Conservation (phyloP, 202 grass and related monocot species). For the Dendrocalamus latiflorus region DNA sequence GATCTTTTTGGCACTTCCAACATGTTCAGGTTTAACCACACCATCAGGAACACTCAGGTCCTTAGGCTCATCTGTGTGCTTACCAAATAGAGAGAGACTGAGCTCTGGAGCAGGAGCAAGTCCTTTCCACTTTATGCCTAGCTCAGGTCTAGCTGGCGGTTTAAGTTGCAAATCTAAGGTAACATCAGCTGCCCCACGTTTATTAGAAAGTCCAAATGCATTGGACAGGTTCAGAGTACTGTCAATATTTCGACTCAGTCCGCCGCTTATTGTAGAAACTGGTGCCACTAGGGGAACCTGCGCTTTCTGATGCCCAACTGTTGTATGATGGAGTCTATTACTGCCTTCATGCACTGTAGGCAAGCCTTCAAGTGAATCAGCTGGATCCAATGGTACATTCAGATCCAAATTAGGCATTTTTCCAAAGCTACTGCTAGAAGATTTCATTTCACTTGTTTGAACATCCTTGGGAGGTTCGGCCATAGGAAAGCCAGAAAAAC, state of each 20-base stretch:
- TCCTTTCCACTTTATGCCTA: conserved; percentile 60
- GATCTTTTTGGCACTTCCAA: conserved; percentile 23
- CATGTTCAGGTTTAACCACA: conserved; percentile 34
- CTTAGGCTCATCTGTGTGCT: conserved; percentile 32
- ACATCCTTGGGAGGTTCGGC: conserved; percentile 17
- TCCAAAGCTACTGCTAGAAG: conserved; percentile 17
- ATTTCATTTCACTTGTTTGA: conserved; percentile 23
- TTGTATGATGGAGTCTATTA: conserved; percentile 4
- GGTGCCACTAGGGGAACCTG: conserved; percentile 10
- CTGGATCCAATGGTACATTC: conserved; percentile 44
- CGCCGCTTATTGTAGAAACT: conserved; percentile 23
- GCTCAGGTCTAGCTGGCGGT: conserved; percentile 66
- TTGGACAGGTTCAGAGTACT: conserved; percentile 33
- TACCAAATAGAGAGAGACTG: conserved; percentile 72
- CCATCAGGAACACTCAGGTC: conserved; percentile 6
- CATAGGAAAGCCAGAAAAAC: conserved; percentile 31
- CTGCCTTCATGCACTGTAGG: conserved; percentile 19
- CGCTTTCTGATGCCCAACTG: conserved; percentile 28
- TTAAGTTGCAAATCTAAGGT: conserved; percentile 96
- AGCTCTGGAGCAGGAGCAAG: conserved; percentile 62
- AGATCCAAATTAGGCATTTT: conserved; percentile 65
- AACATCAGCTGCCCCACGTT: conserved; percentile 44
- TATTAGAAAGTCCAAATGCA: conserved; percentile 25
- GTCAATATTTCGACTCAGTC: not conserved
- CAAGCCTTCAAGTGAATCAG: conserved; percentile 36